These are phyloP conservation scores for Pouteria glomerata DNA, from an alignment of 148 eudicot species.

Conservation along the genomic window DNA sequence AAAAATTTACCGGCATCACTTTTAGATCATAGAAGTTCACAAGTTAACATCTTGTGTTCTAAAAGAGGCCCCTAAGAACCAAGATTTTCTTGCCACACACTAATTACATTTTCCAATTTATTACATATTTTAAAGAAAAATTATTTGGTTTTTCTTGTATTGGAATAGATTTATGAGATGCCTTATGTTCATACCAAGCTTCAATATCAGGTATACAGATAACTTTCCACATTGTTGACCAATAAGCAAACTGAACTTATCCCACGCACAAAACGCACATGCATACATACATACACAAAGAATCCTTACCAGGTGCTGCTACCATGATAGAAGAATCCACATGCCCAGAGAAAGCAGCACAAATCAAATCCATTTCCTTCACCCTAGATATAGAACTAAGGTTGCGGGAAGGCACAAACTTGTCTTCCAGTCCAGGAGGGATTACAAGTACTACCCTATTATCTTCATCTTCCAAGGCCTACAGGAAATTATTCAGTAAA, in stretches of 20 bases:
- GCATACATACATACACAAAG: no score
- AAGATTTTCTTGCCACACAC: background rate
- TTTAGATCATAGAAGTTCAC: no score
- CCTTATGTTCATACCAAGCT: background rate
- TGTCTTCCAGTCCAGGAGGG: slow-evolving; percentile 39
- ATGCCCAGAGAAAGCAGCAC: slow-evolving; percentile 69
- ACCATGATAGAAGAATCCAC: slow-evolving; percentile 63
- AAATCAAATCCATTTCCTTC: slow-evolving; percentile 56
- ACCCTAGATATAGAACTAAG: slow-evolving; percentile 52
- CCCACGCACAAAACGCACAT: background rate
- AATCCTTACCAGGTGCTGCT: slow-evolving; percentile 72
- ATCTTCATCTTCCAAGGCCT: slow-evolving; percentile 49
- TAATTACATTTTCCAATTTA: background rate
- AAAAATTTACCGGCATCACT: no score
- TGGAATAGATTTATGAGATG: background rate
- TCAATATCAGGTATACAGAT: background rate
- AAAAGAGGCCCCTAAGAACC: no score
- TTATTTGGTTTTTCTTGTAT: background rate
- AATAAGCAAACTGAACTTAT: background rate
- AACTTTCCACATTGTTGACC: background rate
- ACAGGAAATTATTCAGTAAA: background rate
- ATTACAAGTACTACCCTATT: slow-evolving; percentile 53
- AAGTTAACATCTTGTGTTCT: no score
- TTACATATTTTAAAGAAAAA: background rate
- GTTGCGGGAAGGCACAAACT: slow-evolving; percentile 19